Conservation (phyloP, 2,329 filamentous ascomycete species). For the Exserohilum rostratum region DNA sequence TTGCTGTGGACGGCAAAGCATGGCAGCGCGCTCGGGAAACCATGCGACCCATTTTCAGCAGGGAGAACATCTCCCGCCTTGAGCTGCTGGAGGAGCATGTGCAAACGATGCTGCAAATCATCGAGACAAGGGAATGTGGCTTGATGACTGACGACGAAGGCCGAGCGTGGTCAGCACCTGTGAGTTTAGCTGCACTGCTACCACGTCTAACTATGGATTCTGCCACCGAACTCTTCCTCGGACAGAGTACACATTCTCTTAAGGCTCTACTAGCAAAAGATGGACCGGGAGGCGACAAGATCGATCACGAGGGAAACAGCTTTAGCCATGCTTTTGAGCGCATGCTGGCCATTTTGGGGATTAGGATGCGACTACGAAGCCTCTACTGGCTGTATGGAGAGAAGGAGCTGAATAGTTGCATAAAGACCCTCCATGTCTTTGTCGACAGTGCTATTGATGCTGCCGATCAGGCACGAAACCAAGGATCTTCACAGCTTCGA, state of each 20-base stretch:
- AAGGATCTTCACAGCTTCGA: background rate
- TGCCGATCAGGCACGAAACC: conserved; percentile 5
- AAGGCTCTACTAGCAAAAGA: background rate
- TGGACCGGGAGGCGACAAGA: background rate
- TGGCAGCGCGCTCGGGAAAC: conserved; percentile 10
- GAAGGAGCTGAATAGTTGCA: conserved; percentile 3
- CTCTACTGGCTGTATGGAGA: conserved; percentile 11
- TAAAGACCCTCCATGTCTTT: conserved; percentile 1
- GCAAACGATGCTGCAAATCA: background rate
- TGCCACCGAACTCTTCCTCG: conserved; percentile 6
- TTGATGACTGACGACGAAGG: background rate
- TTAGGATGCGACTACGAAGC: conserved; percentile 7
- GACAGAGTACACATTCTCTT: conserved; percentile 5
- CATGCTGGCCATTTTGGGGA: conserved; percentile 6
- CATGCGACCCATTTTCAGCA: conserved; percentile 9
- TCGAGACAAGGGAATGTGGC: background rate
- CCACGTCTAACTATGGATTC: conserved; percentile 10
- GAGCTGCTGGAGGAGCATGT: conserved; percentile 9
- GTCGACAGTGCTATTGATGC: conserved; percentile 8
- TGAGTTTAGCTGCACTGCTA: conserved; percentile 5
- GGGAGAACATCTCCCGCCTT: conserved; percentile 3
- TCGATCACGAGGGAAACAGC: background rate
- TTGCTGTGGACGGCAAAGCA: conserved; percentile 8
- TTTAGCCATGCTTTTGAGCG: conserved; percentile 10
- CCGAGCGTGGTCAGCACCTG: background rate